phyloP scores from a whole-genome alignment of 768 basidiomycete genomes.

The Rhizopogon salebrosus region DNA sequence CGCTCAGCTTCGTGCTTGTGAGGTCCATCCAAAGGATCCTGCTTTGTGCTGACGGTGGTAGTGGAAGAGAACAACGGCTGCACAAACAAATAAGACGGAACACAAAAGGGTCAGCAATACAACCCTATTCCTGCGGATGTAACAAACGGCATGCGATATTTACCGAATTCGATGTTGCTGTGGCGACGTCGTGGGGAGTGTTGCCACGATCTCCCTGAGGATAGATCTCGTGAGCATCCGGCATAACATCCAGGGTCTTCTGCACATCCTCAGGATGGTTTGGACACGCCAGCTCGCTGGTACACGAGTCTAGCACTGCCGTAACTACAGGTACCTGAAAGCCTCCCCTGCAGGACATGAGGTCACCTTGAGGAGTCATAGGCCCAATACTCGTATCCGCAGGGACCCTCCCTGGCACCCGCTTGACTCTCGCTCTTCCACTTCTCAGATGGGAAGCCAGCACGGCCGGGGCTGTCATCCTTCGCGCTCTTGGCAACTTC shows the following conservation, averaged over 20 bases:
- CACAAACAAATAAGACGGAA: constrained; percentile 4
- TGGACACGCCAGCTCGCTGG: constrained; percentile 10
- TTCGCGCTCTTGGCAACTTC: constrained; percentile 31
- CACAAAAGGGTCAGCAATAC: constrained; percentile 14
- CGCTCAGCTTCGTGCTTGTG: constrained; percentile 10
- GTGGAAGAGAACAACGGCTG: constrained; percentile 18
- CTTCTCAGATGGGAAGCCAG: constrained; percentile 9
- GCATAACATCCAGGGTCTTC: neutral
- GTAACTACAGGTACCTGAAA: constrained; percentile 22
- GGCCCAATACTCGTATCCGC: constrained; percentile 17
- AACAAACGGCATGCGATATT: constrained; percentile 14
- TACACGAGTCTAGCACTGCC: constrained; percentile 19
- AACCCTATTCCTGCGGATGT: constrained; percentile 10
- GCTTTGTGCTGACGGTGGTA: constrained; percentile 13
- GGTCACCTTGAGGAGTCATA: constrained; percentile 17
- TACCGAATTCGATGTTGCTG: constrained; percentile 26
- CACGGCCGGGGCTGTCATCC: constrained; percentile 24
- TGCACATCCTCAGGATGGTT: neutral
- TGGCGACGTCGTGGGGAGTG: constrained; percentile 16
- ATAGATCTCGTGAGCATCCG: neutral
- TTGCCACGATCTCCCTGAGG: constrained; percentile 13
- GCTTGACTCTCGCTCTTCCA: neutral
- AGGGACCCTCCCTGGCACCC: constrained; percentile 15
- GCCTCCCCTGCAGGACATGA: constrained; percentile 5
- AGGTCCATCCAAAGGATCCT: constrained; percentile 5